Evolutionary conservation across 78 protist genomes (phyloP), one percentile per base, ranked within the genome.

Genomic region (Polysphondylium violaceum): DNA sequence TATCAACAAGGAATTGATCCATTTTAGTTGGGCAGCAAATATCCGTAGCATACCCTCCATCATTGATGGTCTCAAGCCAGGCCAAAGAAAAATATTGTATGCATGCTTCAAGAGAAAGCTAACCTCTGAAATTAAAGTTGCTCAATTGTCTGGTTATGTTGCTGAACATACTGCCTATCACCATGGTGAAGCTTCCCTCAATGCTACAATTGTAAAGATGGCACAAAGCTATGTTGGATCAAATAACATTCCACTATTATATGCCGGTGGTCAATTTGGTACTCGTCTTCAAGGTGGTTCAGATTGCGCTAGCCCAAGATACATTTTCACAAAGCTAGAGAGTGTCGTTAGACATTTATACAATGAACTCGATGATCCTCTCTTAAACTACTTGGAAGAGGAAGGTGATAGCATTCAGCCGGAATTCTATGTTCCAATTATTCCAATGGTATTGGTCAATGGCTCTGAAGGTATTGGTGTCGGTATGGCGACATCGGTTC

Each of bases 31-130:
- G 73, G 99, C 96, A 1, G 99, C 95, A 83, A 86, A 86, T 76
- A 92, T 56, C 73, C 94, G 99, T 29, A 93, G 98, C 14, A 98
- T 99, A 50, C 99, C 99, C 38, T 74, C 94, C 4, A 14, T 98
- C 21, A 88, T 99, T 12, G 99, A 99, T 58, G 99, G 99, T 12
- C 36, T 99, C 50, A 99, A 99, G 81, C 99, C 99, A 0, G 98
- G 97, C 3, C 99, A 98, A 76, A 76, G 99, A 27, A 99, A 99
- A 93, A 94, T 99, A 47, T 43, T 99, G 27, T 99, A 68, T 74
- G 64, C 94, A 7, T 97, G 99, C 95, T 99, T 99, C 96, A 98
- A 98, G 96, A 94, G 99, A 21, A 97, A 97, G 38, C 76, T 99
- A 25, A 92, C 40, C 31, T 2, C 56, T 3, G 99, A 98, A 55